Percentiles rank a stretch among this genome's conserved stretches.
Evolutionary conservation across 1,139 yeast genomes (phyloP).

Genomic region (Pneumocystis carinii): DNA sequence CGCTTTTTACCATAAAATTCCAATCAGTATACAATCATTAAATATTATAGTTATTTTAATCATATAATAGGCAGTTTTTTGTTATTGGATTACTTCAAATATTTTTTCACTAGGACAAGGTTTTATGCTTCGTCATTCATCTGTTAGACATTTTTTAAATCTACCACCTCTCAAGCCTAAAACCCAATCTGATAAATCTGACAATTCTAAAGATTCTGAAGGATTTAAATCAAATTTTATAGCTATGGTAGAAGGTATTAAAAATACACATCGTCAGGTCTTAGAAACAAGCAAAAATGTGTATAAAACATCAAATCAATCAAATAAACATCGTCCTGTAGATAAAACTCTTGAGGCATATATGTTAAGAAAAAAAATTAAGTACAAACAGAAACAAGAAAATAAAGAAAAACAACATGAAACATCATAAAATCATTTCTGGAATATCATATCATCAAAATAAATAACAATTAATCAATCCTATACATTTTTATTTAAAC

Average conservation of each 20-base stretch:
- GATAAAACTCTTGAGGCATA: not conserved
- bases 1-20: constrained; percentile 71
- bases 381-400: not conserved
- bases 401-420: not conserved
- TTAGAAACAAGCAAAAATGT: not conserved
- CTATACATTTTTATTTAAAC: not conserved
- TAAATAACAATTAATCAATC: not conserved
- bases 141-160: constrained; percentile 4
- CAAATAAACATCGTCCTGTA: not conserved
- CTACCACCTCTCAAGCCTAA: constrained; percentile 4
- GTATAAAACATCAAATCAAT: not conserved
- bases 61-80: constrained; percentile 40
- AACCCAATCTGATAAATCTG: not conserved
- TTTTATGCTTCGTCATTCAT: constrained; percentile 6
- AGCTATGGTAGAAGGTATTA: not conserved
- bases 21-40: constrained; percentile 70
- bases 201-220: not conserved
- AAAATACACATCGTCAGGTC: not conserved
- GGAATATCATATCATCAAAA: not conserved
- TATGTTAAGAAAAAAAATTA: not conserved
- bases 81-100: constrained; percentile 12
- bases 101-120: constrained; percentile 11
- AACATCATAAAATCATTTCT: not conserved
- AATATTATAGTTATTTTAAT: constrained; percentile 66
- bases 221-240: not conserved